Conservation (phyloP, 108 stramenopile species). For the Stephanodiscus minutulus region DNA sequence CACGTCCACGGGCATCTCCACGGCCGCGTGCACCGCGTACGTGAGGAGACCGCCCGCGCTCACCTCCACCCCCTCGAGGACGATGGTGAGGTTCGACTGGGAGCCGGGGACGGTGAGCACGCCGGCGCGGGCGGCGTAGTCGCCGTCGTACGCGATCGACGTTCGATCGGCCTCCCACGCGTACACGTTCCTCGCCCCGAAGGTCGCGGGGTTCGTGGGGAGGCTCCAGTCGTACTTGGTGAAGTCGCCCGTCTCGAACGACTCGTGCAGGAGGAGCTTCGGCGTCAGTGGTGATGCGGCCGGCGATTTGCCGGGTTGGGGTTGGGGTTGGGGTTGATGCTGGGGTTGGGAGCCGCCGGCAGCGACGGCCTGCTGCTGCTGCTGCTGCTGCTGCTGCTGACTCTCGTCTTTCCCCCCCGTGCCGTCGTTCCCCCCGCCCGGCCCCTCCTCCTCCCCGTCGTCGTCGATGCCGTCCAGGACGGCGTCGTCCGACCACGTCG, state of each 20-base stretch:
- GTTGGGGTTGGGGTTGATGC: no score
- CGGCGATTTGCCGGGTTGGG: no score
- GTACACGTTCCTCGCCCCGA: background rate
- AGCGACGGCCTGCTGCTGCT: background rate
- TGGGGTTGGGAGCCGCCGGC: no score
- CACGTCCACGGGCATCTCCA: constrained; percentile 30
- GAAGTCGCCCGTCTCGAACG: constrained; percentile 42
- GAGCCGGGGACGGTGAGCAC: constrained; percentile 12
- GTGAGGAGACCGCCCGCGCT: constrained; percentile 29
- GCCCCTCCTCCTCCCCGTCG: background rate
- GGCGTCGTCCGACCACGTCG: constrained; percentile 27
- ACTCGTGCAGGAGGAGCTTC: constrained; percentile 25
- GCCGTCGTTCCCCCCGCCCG: background rate
- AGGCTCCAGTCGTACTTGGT: constrained; percentile 14
- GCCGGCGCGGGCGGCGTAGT: constrained; percentile 36
- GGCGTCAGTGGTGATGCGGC: background rate
- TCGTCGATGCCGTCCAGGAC: background rate
- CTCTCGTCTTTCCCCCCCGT: background rate
- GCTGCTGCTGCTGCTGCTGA: no score
- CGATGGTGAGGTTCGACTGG: constrained; percentile 31
- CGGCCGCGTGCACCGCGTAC: constrained; percentile 40
- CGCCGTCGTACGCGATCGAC: constrained; percentile 25
- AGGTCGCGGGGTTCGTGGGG: constrained; percentile 8
- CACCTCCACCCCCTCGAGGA: constrained; percentile 12
- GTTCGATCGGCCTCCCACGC: constrained; percentile 47